A percentile compares a stretch with the other conserved stretches of the same genome.
Evolutionary conservation across 208 protist genomes (phyloP).

Genomic region (Balamuthia mandrillaris): DNA sequence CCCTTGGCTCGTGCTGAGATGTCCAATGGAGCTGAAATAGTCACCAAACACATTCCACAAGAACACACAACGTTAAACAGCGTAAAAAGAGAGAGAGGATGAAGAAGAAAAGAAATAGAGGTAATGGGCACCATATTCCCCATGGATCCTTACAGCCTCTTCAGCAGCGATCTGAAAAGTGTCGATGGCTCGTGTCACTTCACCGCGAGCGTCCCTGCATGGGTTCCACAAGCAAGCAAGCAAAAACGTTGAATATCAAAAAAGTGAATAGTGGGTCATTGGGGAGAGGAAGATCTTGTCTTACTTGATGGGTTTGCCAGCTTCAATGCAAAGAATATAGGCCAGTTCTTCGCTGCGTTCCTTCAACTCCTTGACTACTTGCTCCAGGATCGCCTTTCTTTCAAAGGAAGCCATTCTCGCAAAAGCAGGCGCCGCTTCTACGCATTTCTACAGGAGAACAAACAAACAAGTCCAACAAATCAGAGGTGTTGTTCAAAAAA

Average conservation of each 20-base stretch:
- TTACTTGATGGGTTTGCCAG: conserved; percentile 52
- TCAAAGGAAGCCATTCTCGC: background rate
- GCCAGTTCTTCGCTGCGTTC: conserved; percentile 53
- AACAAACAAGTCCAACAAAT: background rate
- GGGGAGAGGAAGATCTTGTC: background rate
- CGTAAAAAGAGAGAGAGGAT: no score
- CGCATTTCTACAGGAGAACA: background rate
- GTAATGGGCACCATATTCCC: background rate
- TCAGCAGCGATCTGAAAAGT: conserved; percentile 53
- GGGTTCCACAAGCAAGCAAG: background rate
- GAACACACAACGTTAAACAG: no score
- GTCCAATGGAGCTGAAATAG: conserved; percentile 38
- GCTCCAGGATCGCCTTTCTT: conserved; percentile 39
- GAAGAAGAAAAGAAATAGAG: background rate
- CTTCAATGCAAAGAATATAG: conserved; percentile 42
- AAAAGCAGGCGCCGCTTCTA: background rate
- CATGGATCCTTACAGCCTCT: background rate
- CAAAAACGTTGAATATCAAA: background rate
- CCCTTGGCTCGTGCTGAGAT: conserved; percentile 40
- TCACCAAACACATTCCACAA: no score
- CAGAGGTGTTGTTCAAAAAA: background rate
- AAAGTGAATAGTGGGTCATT: background rate
- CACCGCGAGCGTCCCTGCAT: background rate
- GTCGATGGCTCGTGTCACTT: conserved; percentile 44
- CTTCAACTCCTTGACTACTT: conserved; percentile 39